Evolutionary conservation across 345 rosid species (phyloP).

Genomic region (Salix suchowensis): DNA sequence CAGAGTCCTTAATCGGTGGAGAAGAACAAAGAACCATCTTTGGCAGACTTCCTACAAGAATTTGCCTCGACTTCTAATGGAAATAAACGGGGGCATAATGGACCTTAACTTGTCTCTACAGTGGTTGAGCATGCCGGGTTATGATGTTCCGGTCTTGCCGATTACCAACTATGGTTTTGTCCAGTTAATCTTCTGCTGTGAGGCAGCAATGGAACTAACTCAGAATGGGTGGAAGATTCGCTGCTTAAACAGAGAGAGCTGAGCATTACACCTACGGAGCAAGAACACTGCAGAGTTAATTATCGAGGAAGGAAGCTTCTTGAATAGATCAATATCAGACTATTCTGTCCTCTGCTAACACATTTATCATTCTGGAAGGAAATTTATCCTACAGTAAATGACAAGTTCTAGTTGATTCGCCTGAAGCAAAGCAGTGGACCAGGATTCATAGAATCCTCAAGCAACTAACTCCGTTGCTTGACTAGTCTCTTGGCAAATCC

Average conservation of each 20-base stretch:
- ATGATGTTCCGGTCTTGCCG: not conserved
- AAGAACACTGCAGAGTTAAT: constrained; percentile 32
- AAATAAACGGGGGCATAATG: constrained; percentile 10
- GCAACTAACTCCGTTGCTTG: not conserved
- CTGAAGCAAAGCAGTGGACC: not conserved
- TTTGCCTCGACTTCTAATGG: not conserved
- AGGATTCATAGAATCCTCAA: not conserved
- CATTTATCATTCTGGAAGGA: not conserved
- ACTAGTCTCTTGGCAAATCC: not conserved
- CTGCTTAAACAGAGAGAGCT: not conserved
- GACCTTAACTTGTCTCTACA: constrained; percentile 3
- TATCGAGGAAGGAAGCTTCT: constrained; percentile 43
- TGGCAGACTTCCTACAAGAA: not conserved
- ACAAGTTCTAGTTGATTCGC: not conserved
- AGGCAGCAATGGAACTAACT: not conserved
- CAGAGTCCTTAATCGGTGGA: not conserved
- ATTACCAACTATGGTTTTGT: not conserved
- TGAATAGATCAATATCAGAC: constrained; percentile 15
- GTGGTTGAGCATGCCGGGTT: not conserved
- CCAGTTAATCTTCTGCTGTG: not conserved
- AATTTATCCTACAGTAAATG: not conserved
- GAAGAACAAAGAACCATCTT: too few relatives aligned
- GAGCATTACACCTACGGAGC: constrained; percentile 47
- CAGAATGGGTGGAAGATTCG: constrained; percentile 4
- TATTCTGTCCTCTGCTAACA: not conserved